Evolutionary conservation across 1,284 basidiomycete species (phyloP), one percentile per base, ranked within the genome.

Genomic region (Ganoderma lingzhi): DNA sequence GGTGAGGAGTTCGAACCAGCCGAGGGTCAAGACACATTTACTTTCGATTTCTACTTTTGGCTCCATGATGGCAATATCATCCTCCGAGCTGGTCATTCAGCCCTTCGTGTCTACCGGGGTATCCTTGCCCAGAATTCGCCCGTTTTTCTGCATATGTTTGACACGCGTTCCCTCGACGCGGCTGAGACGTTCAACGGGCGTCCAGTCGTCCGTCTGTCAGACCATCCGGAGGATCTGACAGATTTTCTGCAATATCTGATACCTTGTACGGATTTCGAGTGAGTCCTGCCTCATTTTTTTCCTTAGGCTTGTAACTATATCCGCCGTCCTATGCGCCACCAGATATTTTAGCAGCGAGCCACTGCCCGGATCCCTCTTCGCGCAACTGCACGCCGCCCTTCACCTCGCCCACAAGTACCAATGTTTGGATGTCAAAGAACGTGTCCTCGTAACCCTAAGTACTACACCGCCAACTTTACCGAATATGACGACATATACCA

Each of bases 101-200:
- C 51, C 9, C 65, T 66, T 28, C 68, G 67, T 2, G 42, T 75
- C 23, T 70, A 74, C 67, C 37, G 65, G 0, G 64, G 67, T 8
- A 61, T 74, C 32, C 64, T 75, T 9, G 66, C 66, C 4, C 17
- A 56, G 4, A 67, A 70, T n/a, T 75, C 74, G 5, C 19, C 56
- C 10, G 65, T 75, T 4, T 75, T 75, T 44, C 39, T 48, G 14
- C 70, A 73, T 53, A 70, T 74, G 68, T 68, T 74, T 32, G 42
- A 56, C 2, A 28, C 41, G 17, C 37, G 70, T n/a, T 55, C 68
- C 8, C 72, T 70, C 44, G 66, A 65, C 12, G 48, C 35, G 19
- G 30, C 63, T 17, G 63, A 62, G 17, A 51, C 17, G 2, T 48
- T 70, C n/a, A 65, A 74, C 15, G 73, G 70, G 28, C 72, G 71